Evolutionary conservation across 2,329 filamentous ascomycete species (phyloP), one percentile per base, ranked within the genome.

Genomic region (Fusarium temperatum): DNA sequence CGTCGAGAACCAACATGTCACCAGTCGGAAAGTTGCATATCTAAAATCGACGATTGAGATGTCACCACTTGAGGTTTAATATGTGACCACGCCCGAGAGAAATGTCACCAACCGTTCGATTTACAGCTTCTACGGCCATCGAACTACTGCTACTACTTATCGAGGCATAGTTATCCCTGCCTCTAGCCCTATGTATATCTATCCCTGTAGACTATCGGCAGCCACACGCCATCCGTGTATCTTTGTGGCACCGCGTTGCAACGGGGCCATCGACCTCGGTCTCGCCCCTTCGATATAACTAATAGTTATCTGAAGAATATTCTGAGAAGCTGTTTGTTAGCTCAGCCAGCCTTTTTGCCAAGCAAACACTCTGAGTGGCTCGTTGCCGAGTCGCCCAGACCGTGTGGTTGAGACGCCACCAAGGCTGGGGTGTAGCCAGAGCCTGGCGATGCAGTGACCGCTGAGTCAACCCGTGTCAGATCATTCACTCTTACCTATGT

Each of bases 241-340:
- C 57, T 48, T 61, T 69, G 38, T 32, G 57, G 44, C 18, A 50
- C 56, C 56, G 48, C 45, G 44, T 66, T 48, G 13, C 63, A 41
- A 44, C 6, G 26, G 54, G 60, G 42, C 7, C 5, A 28, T 70
- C 32, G 28, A 41, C 36, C 51, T 62, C 39, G 47, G 59, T 65
- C 60, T 70, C 47, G 67, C 53, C 53, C 45, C 24, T 58, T 35
- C 24, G 32, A 20, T 36, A 18, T 50, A 26, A 13, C 14, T 35
- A 35, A 35, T 35, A 32, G 30, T 32, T 32, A 15, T 14, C 1
- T 15, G 0, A 35, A 24, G 56, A 38, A 51, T 15, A 30, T 56
- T 42, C 30, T 18, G 6, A 61, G n/a, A 56, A 61, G 9, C 14
- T 47, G 39, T 35, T 53, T 41, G 18, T 11, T 47, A 53, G 51